Evolutionary conservation across 345 rosid genomes (phyloP).

Genomic region (Triadica sebifera): DNA sequence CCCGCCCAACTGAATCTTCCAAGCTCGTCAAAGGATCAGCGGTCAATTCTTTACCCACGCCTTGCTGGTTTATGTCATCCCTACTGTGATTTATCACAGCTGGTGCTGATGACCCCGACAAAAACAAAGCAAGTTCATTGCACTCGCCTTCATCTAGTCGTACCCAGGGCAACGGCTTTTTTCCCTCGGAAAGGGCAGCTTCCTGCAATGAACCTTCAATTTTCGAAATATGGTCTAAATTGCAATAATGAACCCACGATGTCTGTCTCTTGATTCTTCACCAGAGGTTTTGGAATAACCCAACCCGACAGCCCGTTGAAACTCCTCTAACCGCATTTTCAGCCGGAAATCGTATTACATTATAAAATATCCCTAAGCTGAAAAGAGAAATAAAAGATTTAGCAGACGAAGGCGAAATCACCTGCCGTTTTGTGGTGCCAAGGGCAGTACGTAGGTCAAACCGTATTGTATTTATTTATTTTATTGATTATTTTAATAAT

Average conservation of each 20-base stretch:
- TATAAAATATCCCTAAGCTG: not conserved
- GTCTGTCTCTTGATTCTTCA: conserved; percentile 63
- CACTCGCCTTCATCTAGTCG: conserved; percentile 72
- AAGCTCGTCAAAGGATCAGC: conserved; percentile 27
- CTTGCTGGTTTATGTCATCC: conserved; percentile 19
- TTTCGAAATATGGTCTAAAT: conserved; percentile 55
- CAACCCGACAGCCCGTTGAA: conserved; percentile 57
- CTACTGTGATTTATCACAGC: conserved; percentile 18
- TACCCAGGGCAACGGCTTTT: conserved; percentile 58
- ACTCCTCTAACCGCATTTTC: conserved; percentile 71
- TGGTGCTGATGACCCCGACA: conserved; percentile 53
- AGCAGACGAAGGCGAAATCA: conserved; percentile 19
- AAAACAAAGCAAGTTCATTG: conserved; percentile 73
- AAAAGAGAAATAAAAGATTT: not conserved
- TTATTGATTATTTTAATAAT: too few species aligned
- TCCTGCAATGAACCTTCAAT: conserved; percentile 51
- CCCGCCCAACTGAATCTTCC: conserved; percentile 23
- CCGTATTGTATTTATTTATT: too few species aligned
- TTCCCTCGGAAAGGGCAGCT: conserved; percentile 46
- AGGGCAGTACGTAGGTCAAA: conserved; percentile 64
- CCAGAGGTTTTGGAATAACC: conserved; percentile 42
- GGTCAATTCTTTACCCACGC: conserved; percentile 19
- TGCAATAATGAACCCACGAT: conserved; percentile 61
- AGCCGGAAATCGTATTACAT: not conserved
- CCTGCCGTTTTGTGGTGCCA: conserved; percentile 76